phyloP scores from a whole-genome alignment of 1,139 yeast species.

The Geotrichum europaeum region DNA sequence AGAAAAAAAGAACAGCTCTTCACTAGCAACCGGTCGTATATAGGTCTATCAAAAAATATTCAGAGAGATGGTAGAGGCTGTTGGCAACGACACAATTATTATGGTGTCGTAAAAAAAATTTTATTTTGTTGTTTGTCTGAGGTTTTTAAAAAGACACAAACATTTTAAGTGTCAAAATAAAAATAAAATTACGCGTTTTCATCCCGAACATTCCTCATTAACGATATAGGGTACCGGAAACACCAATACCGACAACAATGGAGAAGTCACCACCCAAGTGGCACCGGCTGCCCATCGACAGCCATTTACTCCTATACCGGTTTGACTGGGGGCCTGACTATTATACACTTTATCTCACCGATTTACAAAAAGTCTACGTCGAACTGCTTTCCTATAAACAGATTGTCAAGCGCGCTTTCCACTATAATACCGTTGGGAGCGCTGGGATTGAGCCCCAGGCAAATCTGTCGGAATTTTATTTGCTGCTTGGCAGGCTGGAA shows the following conservation, averaged over 20 bases:
- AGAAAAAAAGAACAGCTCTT: no score
- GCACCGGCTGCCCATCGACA: slow-evolving; percentile 8
- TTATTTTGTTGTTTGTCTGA: no score
- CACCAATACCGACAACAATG: not conserved
- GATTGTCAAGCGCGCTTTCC: slow-evolving; percentile 5
- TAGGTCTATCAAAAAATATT: no score
- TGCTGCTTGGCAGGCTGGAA: not conserved
- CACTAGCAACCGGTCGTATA: no score
- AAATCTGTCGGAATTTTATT: not conserved
- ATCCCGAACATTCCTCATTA: no score
- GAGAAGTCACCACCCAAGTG: slow-evolving; percentile 10
- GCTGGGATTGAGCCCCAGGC: slow-evolving; percentile 1
- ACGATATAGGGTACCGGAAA: no score
- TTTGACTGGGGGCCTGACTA: slow-evolving; percentile 8
- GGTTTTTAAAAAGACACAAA: no score
- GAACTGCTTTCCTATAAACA: slow-evolving; percentile 7
- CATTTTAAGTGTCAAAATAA: no score
- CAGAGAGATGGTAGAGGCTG: no score
- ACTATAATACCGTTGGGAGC: not conserved
- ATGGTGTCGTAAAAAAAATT: no score
- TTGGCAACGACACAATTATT: no score
- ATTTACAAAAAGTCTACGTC: slow-evolving; percentile 6
- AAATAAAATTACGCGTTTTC: no score
- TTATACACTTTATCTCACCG: slow-evolving; percentile 10
- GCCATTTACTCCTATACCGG: slow-evolving; percentile 8